phyloP scores from a whole-genome alignment of 306 rosid species.

The Vicia faba region DNA sequence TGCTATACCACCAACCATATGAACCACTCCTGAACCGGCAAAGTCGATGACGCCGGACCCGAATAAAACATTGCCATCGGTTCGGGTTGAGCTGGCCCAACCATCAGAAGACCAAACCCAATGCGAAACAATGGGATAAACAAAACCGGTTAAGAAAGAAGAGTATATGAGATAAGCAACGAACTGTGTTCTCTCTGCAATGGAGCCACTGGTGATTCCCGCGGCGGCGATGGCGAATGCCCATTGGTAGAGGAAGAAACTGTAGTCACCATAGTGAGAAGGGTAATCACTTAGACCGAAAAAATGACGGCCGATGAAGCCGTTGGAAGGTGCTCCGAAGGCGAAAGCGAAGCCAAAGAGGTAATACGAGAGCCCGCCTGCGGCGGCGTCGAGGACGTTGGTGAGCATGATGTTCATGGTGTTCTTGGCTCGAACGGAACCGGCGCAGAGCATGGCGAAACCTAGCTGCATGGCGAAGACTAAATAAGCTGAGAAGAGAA shows the following conservation, averaged over 20 bases:
- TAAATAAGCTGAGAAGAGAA: slow-evolving; percentile 76
- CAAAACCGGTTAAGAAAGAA: slow-evolving; percentile 70
- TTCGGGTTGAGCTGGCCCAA: slow-evolving; percentile 64
- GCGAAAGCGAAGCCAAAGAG: slow-evolving; percentile 86
- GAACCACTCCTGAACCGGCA: slow-evolving; percentile 74
- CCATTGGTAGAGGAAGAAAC: slow-evolving; percentile 87
- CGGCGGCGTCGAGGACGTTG: slow-evolving; percentile 83
- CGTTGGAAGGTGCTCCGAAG: slow-evolving; percentile 70
- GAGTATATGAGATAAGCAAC: slow-evolving; percentile 81
- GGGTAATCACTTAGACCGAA: slow-evolving; percentile 62
- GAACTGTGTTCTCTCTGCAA: slow-evolving; percentile 79
- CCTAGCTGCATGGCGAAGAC: slow-evolving; percentile 96
- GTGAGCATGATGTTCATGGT: slow-evolving; percentile 97
- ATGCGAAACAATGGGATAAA: slow-evolving; percentile 72
- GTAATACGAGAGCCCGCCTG: slow-evolving; percentile 77
- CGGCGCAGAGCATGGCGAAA: slow-evolving; percentile 93
- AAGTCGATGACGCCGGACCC: slow-evolving; percentile 68
- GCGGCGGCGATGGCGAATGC: slow-evolving; percentile 84
- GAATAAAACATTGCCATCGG: slow-evolving; percentile 35
- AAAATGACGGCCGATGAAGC: slow-evolving; percentile 76
- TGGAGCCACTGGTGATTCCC: slow-evolving; percentile 82
- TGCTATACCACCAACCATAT: slow-evolving; percentile 84
- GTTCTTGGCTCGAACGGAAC: slow-evolving; percentile 87
- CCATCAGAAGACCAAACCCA: slow-evolving; percentile 81
- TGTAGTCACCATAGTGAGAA: slow-evolving; percentile 46